Evolutionary conservation across 768 basidiomycete species (phyloP), one percentile per base, ranked within the genome.

Genomic region (Mrakia gelida): DNA sequence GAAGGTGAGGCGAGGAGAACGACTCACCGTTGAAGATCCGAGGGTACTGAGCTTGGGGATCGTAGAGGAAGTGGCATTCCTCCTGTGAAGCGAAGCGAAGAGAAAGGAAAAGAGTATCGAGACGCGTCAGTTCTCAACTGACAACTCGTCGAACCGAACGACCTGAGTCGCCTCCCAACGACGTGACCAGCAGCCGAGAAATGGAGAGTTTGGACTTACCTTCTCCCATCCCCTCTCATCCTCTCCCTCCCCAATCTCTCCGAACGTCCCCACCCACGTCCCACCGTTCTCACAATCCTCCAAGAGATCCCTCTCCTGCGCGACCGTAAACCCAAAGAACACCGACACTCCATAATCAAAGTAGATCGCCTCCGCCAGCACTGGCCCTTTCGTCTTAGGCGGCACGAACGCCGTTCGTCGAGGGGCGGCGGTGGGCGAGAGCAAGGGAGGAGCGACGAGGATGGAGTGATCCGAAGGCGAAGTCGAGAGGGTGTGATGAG

Each of bases 11-110:
- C n/a, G n/a, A n/a, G n/a, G n/a, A n/a, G n/a, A n/a, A 95, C 85
- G 95, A 96, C 85, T 95, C 93, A 84, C 96, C 95, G 80, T 98
- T 96, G 86, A 93, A 97, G 80, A 98, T 95, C 67, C 95, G 89
- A 23, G 95, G 95, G 81, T 91, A 94, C 0, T 89, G 87, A 15
- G 95, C 93, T 75, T 90, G 85, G 4, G 91, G 88, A 81, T 98
- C 95, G 82, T 94, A 92, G 92, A 89, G 87, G 85, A 90, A 97
- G 86, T 97, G 95, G 80, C 92, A 96, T 81, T 94, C 91, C 83
- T 98, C 95, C 59, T 59, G 59, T 23, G 16, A 15, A 54, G 16
- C 16, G 52, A 26, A 54, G 16, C 10, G 54, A 56, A 56, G 54
- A 59, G 26, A 59, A n/a, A 59, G 26, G n/a, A 15, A 59, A 13